A percentile compares a stretch with the other conserved stretches of the same genome.
These are phyloP conservation scores for Vanilla planifolia DNA, from an alignment of 106 monocot species.

Conservation along the genomic window DNA sequence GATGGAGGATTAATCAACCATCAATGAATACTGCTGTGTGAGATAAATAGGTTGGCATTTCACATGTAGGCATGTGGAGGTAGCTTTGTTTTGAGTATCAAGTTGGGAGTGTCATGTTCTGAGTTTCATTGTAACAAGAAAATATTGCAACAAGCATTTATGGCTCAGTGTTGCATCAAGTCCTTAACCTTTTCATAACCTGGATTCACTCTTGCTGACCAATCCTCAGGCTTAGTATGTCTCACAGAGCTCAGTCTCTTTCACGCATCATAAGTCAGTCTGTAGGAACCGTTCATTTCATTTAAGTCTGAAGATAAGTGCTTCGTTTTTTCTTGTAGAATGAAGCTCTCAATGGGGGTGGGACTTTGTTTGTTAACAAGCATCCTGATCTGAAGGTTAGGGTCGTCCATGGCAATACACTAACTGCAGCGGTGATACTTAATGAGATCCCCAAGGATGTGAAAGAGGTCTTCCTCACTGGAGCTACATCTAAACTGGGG, in stretches of 20 bases:
- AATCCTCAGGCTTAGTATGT: no score
- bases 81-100: not conserved
- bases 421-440: conserved; percentile 84
- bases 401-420: conserved; percentile 90
- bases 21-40: not conserved
- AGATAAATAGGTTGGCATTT: not conserved
- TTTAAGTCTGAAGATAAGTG: no score
- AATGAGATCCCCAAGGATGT: conserved; percentile 62
- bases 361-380: conserved; percentile 78
- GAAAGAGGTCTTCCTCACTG: conserved; percentile 84
- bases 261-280: no score
- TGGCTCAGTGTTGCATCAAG: not conserved
- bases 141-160: not conserved
- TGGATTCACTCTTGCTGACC: no score
- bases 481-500: conserved; percentile 94
- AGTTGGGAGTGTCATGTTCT: not conserved
- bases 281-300: no score
- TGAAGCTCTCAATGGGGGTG: conserved; percentile 90
- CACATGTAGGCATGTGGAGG: conserved; percentile 9
- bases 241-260: no score
- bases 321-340: conserved; percentile 47
- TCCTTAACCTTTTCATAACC: no score
- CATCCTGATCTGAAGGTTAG: conserved; percentile 71
- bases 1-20: no score
- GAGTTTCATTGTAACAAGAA: conserved; percentile 1